Conservation (phyloP, 2,329 filamentous ascomycete species). For the Neoascochyta sp. region DNA sequence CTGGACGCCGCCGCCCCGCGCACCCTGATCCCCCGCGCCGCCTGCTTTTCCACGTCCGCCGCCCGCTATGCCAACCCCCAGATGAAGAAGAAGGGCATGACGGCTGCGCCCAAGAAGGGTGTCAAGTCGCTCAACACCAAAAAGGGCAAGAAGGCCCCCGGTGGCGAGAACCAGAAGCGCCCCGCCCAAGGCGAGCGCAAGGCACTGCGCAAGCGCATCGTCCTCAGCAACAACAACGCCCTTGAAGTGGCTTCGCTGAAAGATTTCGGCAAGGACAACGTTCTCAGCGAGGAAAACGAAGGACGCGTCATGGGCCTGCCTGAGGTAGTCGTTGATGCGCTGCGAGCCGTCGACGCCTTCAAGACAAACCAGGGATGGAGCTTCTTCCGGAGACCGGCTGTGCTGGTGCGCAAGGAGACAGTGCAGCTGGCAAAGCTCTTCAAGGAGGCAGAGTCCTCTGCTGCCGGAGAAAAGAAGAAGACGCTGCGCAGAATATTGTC, state of each 20-base stretch:
- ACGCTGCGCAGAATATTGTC: slow-evolving; percentile 64
- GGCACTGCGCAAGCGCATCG: slow-evolving; percentile 80
- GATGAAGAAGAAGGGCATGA: slow-evolving; percentile 26
- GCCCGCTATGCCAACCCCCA: slow-evolving; percentile 22
- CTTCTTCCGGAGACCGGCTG: slow-evolving; percentile 76
- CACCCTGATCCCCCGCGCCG: slow-evolving; percentile 21
- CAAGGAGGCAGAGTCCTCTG: slow-evolving; percentile 53
- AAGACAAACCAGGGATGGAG: slow-evolving; percentile 86
- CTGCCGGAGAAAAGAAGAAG: slow-evolving; percentile 51
- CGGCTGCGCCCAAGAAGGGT: slow-evolving; percentile 33
- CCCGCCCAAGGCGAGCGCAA: slow-evolving; percentile 78
- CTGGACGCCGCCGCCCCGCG: slow-evolving; percentile 26
- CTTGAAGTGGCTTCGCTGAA: slow-evolving; percentile 68
- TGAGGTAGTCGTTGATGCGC: slow-evolving; percentile 67
- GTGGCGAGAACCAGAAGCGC: slow-evolving; percentile 46
- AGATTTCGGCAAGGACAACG: slow-evolving; percentile 56
- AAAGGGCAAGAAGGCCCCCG: slow-evolving; percentile 40
- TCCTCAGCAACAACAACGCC: slow-evolving; percentile 92
- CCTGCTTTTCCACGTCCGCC: slow-evolving; percentile 37
- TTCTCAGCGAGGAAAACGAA: slow-evolving; percentile 42
- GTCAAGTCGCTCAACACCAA: slow-evolving; percentile 43
- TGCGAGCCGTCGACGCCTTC: slow-evolving; percentile 84
- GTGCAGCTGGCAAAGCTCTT: slow-evolving; percentile 59
- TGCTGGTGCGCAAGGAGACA: slow-evolving; percentile 75
- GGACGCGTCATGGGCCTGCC: slow-evolving; percentile 69